Base-by-base conservation (phyloP, 805 yeast genomes). In the Candida schatavii region DNA sequence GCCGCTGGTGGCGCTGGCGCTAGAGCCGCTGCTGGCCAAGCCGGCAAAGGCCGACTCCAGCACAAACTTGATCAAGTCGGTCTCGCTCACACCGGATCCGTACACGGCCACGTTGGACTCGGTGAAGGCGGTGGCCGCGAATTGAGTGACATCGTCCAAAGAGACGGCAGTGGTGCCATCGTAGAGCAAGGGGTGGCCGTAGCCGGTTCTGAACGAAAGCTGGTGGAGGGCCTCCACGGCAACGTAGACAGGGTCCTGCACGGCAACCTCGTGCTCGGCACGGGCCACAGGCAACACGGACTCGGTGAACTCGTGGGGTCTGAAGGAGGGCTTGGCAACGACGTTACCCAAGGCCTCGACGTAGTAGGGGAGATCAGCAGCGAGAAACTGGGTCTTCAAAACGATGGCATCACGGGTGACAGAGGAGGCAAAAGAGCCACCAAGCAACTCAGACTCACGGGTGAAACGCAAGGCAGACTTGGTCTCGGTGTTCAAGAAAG, bases 371-470 rank as follows among this genome's bases (percentile, higher is more conserved):
- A 93, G 79, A 63, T 83, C 86, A 68, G 85, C 87, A 62, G 83
- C 82, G 68, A 91, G 77, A 74, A 93, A 93, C 54, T 78, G 75
- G 46, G 98, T 83, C 52, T 79, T 77, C 59, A 91, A 78, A 47
- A 86, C 79, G 50, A 93, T 78, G 56, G 83, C 74, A 63, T 93
- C 98, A 74, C 97, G 85, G 65, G 86, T 81, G 54, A 88, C 83
- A 43, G 61, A 56, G 35, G 95, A 73, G 38, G 76, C 60, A 66
- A 88, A 78, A 46, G 67, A 68, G 62, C 96, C 98, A 53, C 99
- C 98, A 51, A 91, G 75, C 51, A 93, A 79, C 73, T 91, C 99
- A 39, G 90, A 72, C 72, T 93, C 99, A 70, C 99, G 86, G 60
- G 89, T 85, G 59, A 90, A 75, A 74, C 98, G 86, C 62, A 93